Evolutionary conservation across 306 rosid genomes (phyloP), one percentile per base, ranked within the genome.

Genomic region (Macrotyloma uniflorum): DNA sequence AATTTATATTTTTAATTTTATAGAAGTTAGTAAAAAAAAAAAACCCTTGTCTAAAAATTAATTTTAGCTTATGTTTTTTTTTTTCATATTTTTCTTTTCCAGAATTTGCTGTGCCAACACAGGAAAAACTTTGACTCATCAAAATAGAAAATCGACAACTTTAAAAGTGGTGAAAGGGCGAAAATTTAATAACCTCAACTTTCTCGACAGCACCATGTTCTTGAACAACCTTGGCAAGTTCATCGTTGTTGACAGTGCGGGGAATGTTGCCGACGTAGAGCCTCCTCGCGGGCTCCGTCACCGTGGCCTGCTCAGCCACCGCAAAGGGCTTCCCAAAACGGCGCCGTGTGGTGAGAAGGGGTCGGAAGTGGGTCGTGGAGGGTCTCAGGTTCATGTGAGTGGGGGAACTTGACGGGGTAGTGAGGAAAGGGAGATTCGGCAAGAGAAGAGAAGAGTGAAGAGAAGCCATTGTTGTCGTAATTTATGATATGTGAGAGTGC

Each of bases 201-300:
- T 89, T 95, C 82, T 95, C 98, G 26, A 95, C 88, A 74, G 89
- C 88, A 7, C 95, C 98, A 77, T 92, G 98, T 77, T 91, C 93
- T 81, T 91, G 80, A 35, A 95, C 88, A 72, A 95, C 85, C 47
- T 82, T 83, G 5, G 88, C 40, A 16, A 95, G 98, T 82, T 89
- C 90, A 16, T 86, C 88, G 65, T 92, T 88, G 57, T 74, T 70
- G 67, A 95, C 62, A 33, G 82, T 88, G 70, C 98, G 82, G 4
- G 98, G 98, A 86, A 95, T 91, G 88, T 95, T 95, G 26, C 98
- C 98, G 24, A 95, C 54, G 72, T 92, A 95, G 58, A 95, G 86
- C 71, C 87, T 90, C 83, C 94, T 87, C 0, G 85, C 90, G 19
- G 90, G 90, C 20, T 70, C 89, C 18, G 83, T 38, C 1, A 54